Conservation (phyloP, 83 land plant genomes). For the Larix sibirica region DNA sequence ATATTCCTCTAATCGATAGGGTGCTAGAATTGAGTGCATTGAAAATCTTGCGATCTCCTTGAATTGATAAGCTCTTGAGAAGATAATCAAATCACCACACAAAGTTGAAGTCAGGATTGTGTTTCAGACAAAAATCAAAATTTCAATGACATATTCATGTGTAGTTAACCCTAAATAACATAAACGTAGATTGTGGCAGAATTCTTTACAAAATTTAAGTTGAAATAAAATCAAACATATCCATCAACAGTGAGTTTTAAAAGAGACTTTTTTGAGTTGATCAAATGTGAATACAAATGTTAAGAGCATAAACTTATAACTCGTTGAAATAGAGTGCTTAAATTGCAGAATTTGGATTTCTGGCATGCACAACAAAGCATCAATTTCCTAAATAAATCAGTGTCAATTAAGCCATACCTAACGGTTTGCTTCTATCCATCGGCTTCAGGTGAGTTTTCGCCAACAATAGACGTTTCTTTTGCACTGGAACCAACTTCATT, state of each 20-base stretch:
- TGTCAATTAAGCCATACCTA: constrained; percentile 33
- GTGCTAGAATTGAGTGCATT: constrained; percentile 55
- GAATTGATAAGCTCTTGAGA: constrained; percentile 38
- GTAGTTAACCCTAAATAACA: background rate
- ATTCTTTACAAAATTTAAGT: background rate
- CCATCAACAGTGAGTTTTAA: background rate
- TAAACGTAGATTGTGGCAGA: background rate
- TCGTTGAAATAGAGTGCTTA: background rate
- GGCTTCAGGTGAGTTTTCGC: constrained; percentile 59
- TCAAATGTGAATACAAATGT: background rate
- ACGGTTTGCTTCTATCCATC: constrained; percentile 16
- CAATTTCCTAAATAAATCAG: background rate
- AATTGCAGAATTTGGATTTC: background rate
- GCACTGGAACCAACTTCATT: constrained; percentile 19
- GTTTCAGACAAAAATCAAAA: background rate
- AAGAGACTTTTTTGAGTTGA: background rate
- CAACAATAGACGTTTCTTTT: constrained; percentile 46
- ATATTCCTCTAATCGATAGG: constrained; percentile 58
- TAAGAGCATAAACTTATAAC: background rate
- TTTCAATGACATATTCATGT: background rate
- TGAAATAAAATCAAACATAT: background rate
- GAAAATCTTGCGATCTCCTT: constrained; percentile 57
- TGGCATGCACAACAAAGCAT: background rate
- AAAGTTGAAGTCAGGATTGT: background rate
- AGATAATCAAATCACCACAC: background rate